These are phyloP conservation scores for Ceriops tagal DNA, from an alignment of 345 rosid species.

Conservation along the genomic window DNA sequence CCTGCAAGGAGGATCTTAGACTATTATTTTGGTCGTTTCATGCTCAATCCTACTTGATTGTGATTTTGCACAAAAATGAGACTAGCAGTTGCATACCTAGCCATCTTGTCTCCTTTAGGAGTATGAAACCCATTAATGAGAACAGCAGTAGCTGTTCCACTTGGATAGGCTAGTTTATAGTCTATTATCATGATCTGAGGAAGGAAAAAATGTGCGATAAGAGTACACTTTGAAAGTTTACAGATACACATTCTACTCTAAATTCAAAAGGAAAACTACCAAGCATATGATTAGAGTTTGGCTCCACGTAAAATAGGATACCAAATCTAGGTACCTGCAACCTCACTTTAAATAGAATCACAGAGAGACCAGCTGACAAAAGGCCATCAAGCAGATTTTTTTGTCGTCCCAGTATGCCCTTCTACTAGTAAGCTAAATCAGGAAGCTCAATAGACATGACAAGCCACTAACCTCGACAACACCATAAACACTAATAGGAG, in stretches of 20 bases:
- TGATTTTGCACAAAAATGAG: constrained; percentile 6
- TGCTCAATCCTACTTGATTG: not conserved
- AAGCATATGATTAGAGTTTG: too few relatives aligned
- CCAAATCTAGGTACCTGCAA: too few relatives aligned
- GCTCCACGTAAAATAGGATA: too few relatives aligned
- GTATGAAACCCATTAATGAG: constrained; percentile 88
- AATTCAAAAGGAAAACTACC: too few relatives aligned
- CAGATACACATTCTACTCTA: not conserved
- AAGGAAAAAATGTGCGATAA: constrained; percentile 5
- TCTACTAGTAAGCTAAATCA: not conserved
- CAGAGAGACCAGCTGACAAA: too few relatives aligned
- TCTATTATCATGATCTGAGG: constrained; percentile 85
- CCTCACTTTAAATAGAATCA: too few relatives aligned
- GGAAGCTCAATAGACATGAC: too few relatives aligned
- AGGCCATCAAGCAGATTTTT: too few relatives aligned
- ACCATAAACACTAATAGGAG: not conserved
- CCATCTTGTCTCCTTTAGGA: constrained; percentile 61
- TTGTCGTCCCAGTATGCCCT: too few relatives aligned
- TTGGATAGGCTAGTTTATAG: constrained; percentile 73
- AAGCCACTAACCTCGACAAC: not conserved
- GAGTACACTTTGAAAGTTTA: constrained; percentile 10
- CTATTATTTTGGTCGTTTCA: not conserved
- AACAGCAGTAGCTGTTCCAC: constrained; percentile 92
- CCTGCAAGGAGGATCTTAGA: constrained; percentile 37
- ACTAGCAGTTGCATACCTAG: constrained; percentile 47